Base-by-base conservation (phyloP, 169 alveolate species). In the Eimeria maxima region DNA sequence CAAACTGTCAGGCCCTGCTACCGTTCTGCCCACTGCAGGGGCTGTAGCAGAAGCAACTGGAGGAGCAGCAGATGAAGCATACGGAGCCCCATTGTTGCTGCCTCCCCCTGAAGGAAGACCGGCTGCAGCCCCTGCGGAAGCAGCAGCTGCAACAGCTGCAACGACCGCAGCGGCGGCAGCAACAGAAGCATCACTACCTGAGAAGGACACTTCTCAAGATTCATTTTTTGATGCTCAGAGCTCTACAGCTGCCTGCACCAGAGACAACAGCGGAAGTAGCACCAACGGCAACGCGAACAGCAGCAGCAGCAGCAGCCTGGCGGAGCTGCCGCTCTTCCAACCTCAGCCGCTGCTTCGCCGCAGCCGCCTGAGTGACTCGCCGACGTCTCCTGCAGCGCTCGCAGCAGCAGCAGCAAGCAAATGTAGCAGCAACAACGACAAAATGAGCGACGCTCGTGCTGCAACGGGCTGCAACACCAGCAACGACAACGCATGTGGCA, bases 261-360 rank as follows among this genome's bases (percentile, higher is more conserved):
- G 60, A 53, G 60, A 53, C 60, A 53, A 53, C 60, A 29, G 89
- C 89, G 50, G 42, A 60, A 78, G 89, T 4, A 60, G 50, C 18
- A 78, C 42, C 63, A 78, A 60, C 69, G 24, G 45, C 45, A 73
- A 29, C 89, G 45, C 44, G 42, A 78, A 47, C 38, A 78, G 33
- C 89, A 78, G 89, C 89, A 78, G 33, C 89, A 47, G 89, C 69
- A 45, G n/a, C 42, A 47, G 69, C 63, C 1, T 78, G 29, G 55
- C 89, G 24, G 67, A 42, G 69, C 89, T 78, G 55, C 89, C 89
- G 14, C 69, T 78, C 27, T 78, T 78, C 24, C 89, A 78, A 27
- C 89, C 89, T 4, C 89, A 78, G 89, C 89, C 89, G n/a, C 63
- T 78, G 53, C 89, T 78, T 22, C 60, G 89, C 55, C 33, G 89